A percentile compares a stretch with the other conserved stretches of the same genome.
Conservation (phyloP, 2,329 filamentous ascomycete genomes). For the Orbilia brochopaga region DNA sequence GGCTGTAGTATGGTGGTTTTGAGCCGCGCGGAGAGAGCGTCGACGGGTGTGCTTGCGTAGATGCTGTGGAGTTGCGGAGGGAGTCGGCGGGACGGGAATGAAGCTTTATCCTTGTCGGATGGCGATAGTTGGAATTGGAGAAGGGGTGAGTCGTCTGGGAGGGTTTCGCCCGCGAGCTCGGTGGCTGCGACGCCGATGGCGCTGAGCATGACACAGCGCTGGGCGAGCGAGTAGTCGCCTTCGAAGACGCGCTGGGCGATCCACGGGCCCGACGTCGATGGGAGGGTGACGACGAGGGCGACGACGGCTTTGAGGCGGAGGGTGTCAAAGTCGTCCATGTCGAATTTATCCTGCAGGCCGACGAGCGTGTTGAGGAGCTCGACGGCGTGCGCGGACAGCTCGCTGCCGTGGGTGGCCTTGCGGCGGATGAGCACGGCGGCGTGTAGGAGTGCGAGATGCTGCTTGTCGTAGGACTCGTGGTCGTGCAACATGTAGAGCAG, state of each 20-base stretch:
- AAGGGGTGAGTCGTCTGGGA: conserved; percentile 61
- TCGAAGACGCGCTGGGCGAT: conserved; percentile 85
- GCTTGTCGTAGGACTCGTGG: conserved; percentile 80
- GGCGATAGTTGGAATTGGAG: conserved; percentile 61
- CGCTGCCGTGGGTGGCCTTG: conserved; percentile 85
- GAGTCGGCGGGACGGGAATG: conserved; percentile 82
- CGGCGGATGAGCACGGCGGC: conserved; percentile 82
- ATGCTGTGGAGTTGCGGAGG: conserved; percentile 72
- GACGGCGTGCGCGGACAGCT: conserved; percentile 81
- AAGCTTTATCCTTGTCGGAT: conserved; percentile 59
- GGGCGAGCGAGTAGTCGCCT: conserved; percentile 86
- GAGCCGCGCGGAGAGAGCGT: conserved; percentile 71
- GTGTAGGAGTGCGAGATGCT: conserved; percentile 77
- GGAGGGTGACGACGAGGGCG: conserved; percentile 76
- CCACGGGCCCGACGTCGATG: conserved; percentile 79
- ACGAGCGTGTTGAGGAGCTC: conserved; percentile 79
- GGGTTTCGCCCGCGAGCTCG: conserved; percentile 79
- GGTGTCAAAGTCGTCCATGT: conserved; percentile 77
- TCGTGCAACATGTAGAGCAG: conserved; percentile 79
- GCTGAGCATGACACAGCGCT: conserved; percentile 80
- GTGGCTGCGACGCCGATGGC: conserved; percentile 80
- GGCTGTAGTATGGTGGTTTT: conserved; percentile 78
- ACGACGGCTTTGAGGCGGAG: conserved; percentile 80
- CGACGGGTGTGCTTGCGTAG: conserved; percentile 69
- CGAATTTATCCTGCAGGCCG: conserved; percentile 83